Evolutionary conservation across 495 filamentous ascomycete species (phyloP).

Genomic region (Xylaria telfairii): DNA sequence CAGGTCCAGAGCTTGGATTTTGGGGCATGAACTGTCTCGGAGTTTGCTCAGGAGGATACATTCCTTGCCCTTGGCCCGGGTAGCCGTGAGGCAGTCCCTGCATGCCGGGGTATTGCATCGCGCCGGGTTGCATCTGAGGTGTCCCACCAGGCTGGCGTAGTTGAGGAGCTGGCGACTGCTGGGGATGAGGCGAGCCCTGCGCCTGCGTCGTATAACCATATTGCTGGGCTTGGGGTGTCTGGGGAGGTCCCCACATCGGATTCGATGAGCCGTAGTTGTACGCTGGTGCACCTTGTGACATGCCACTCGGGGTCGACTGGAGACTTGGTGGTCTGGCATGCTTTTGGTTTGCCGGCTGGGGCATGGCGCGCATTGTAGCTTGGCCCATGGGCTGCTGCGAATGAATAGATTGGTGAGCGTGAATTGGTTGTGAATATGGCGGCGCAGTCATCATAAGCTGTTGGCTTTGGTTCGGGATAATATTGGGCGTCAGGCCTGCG

Average conservation of each 20-base stretch:
- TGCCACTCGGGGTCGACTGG: constrained; percentile 45
- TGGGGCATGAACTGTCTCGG: constrained; percentile 67
- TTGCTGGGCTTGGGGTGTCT: constrained; percentile 55
- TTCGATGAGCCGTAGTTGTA: constrained; percentile 58
- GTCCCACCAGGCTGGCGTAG: constrained; percentile 65
- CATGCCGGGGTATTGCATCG: constrained; percentile 65
- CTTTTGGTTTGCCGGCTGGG: constrained; percentile 57
- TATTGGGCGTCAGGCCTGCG: constrained; percentile 46
- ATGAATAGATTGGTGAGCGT: constrained; percentile 60
- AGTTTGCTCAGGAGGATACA: constrained; percentile 64
- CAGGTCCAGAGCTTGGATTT: constrained; percentile 44
- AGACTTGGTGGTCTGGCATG: constrained; percentile 51
- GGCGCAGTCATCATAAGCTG: constrained; percentile 64
- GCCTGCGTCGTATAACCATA: constrained; percentile 57
- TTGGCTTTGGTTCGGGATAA: constrained; percentile 57
- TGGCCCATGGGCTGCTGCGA: constrained; percentile 56
- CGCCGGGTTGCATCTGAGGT: constrained; percentile 65
- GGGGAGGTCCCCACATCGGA: constrained; percentile 56
- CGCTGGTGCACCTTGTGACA: constrained; percentile 48
- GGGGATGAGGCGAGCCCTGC: constrained; percentile 62
- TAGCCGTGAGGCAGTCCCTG: constrained; percentile 63
- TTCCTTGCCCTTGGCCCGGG: constrained; percentile 56
- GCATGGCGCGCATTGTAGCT: constrained; percentile 58
- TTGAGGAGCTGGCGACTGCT: constrained; percentile 65
- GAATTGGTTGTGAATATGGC: constrained; percentile 57